Evolutionary conservation across 176 grass and related monocot genomes (phyloP).

Genomic region (Avena sativa): DNA sequence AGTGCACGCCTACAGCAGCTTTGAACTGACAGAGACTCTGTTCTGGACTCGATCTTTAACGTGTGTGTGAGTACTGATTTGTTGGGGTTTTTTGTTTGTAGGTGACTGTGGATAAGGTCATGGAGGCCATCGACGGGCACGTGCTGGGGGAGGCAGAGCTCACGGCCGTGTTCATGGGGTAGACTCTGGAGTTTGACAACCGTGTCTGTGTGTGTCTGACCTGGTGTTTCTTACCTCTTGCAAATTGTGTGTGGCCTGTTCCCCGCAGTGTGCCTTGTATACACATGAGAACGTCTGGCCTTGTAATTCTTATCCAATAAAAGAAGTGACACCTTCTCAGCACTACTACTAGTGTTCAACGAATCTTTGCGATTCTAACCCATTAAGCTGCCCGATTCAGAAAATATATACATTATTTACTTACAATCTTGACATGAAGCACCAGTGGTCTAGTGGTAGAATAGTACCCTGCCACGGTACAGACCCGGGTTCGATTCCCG

Average conservation of each 20-base stretch:
- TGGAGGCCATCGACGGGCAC: slow-evolving; percentile 74
- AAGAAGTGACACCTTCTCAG: slow-evolving; percentile 1
- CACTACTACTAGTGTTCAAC: background rate
- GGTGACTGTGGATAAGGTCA: slow-evolving; percentile 78
- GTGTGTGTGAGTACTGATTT: background rate
- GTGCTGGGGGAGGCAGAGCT: slow-evolving; percentile 76
- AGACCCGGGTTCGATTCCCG: slow-evolving; percentile 67
- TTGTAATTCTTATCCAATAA: slow-evolving; percentile 46
- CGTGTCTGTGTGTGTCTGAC: background rate
- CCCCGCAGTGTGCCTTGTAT: background rate
- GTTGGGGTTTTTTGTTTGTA: background rate
- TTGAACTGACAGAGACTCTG: background rate
- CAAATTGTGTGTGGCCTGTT: background rate
- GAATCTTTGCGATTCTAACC: background rate
- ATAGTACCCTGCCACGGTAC: slow-evolving; percentile 80
- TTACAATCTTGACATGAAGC: rapidly evolving
- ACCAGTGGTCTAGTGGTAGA: slow-evolving; percentile 83
- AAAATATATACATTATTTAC: no score
- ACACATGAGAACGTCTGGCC: background rate
- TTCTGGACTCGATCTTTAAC: no score
- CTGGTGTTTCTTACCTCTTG: background rate
- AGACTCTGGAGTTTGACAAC: background rate
- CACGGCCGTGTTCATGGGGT: slow-evolving; percentile 54
- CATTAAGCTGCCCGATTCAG: no score
- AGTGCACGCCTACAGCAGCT: background rate